phyloP scores from a whole-genome alignment of 129 eudicot species.

The Chrysanthemum seticuspe region DNA sequence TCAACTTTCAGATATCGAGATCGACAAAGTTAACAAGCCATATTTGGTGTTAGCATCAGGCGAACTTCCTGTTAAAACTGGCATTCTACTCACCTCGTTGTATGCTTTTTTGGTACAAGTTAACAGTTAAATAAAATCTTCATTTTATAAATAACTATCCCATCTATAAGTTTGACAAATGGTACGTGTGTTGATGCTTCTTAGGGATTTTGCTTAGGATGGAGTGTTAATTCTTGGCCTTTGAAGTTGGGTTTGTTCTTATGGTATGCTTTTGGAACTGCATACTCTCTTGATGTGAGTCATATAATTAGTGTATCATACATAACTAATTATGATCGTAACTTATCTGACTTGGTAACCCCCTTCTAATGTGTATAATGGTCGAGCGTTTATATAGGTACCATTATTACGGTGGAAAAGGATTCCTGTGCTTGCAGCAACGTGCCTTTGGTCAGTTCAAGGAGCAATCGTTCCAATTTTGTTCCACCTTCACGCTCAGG shows the following conservation, averaged over 20 bases:
- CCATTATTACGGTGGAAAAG: conserved; percentile 37
- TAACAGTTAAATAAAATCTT: background rate
- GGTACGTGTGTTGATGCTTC: background rate
- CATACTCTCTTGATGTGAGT: conserved; percentile 34
- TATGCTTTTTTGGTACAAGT: conserved; percentile 31
- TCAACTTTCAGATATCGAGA: conserved; percentile 34
- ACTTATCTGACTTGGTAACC: too few relatives aligned
- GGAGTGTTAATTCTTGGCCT: conserved; percentile 34
- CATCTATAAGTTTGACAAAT: background rate
- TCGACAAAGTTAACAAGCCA: conserved; percentile 42
- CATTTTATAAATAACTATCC: background rate
- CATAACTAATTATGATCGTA: background rate
- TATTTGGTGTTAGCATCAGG: conserved; percentile 38
- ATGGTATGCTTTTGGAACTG: conserved; percentile 38
- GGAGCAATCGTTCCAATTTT: conserved; percentile 34
- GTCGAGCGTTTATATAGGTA: conserved; percentile 1
- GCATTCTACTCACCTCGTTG: conserved; percentile 30
- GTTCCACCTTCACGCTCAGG: conserved; percentile 38
- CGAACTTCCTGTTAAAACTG: conserved; percentile 31
- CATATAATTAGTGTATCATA: background rate
- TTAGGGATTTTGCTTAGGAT: conserved; percentile 36
- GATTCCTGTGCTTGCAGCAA: conserved; percentile 34
- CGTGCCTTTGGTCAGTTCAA: conserved; percentile 36
- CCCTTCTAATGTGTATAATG: background rate
- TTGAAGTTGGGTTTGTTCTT: conserved; percentile 31